A percentile compares a stretch with the other conserved stretches of the same genome.
These are phyloP conservation scores for Adenanthera pavonina DNA, from an alignment of 306 rosid genomes.

Conservation along the genomic window DNA sequence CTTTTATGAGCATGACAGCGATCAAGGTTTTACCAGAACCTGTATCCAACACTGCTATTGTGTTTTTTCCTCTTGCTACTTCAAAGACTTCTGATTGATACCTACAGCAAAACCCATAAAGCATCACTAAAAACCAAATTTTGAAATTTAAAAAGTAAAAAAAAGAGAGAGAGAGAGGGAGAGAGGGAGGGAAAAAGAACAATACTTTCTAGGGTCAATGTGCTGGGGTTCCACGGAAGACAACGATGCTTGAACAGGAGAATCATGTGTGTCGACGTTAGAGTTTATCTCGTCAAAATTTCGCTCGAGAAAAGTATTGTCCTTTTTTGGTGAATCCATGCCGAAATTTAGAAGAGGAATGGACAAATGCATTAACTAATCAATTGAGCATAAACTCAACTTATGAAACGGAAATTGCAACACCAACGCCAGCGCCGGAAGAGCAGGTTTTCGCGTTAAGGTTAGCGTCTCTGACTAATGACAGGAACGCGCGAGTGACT, in stretches of 20 bases:
- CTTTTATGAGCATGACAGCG: constrained; percentile 78
- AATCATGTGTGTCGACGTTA: constrained; percentile 23
- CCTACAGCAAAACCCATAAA: constrained; percentile 41
- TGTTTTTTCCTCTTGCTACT: constrained; percentile 71
- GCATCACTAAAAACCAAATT: neutral
- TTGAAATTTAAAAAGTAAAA: neutral
- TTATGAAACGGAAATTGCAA: neutral
- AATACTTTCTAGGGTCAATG: constrained; percentile 69
- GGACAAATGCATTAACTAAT: neutral
- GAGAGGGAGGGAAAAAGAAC: neutral
- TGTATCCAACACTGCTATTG: constrained; percentile 83
- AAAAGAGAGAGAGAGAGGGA: neutral
- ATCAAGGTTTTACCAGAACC: constrained; percentile 85
- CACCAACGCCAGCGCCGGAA: neutral
- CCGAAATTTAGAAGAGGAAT: neutral
- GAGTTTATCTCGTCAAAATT: constrained; percentile 24
- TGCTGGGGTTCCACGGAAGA: constrained; percentile 11
- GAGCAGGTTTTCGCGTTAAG: neutral
- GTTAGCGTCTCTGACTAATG: too few species aligned
- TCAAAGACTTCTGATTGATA: constrained; percentile 71
- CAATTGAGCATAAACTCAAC: neutral
- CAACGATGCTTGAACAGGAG: constrained; percentile 8
- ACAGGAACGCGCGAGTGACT: too few species aligned
- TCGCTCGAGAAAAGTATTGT: constrained; percentile 35
- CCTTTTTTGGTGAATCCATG: constrained; percentile 40